These are phyloP conservation scores for Exophiala viscosa DNA, from an alignment of 2,329 filamentous ascomycete genomes.

Conservation along the genomic window DNA sequence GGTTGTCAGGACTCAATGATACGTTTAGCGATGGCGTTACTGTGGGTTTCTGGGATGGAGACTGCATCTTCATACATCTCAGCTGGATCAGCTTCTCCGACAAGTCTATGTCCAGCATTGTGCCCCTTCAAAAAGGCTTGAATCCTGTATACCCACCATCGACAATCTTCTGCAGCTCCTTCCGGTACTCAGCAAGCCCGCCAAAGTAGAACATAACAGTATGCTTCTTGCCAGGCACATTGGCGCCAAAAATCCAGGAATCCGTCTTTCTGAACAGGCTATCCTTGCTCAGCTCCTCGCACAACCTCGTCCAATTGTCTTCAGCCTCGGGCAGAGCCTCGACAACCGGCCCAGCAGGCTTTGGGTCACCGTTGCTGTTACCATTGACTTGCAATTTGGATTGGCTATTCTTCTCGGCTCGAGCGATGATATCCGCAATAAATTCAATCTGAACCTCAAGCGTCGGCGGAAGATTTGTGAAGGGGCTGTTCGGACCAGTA, in stretches of 20 bases:
- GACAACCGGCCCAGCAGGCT: conserved; percentile 36
- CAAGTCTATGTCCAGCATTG: no score
- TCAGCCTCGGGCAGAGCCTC: conserved; percentile 48
- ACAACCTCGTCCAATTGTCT: conserved; percentile 47
- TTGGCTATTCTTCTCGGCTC: conserved; percentile 37
- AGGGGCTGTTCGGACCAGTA: conserved; percentile 54
- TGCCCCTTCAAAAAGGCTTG: neutral
- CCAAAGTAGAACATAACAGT: conserved; percentile 24
- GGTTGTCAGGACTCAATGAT: neutral
- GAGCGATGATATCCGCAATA: conserved; percentile 41
- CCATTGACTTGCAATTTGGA: neutral
- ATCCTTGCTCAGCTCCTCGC: conserved; percentile 32
- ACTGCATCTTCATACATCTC: no score
- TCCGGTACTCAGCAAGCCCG: conserved; percentile 19
- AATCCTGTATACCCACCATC: conserved; percentile 16
- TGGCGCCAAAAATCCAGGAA: conserved; percentile 53
- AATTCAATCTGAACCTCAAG: conserved; percentile 56
- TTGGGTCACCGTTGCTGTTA: neutral
- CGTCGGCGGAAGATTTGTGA: conserved; percentile 54
- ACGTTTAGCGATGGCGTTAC: conserved; percentile 18
- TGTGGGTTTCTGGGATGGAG: no score
- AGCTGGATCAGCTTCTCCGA: no score
- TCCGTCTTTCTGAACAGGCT: conserved; percentile 52
- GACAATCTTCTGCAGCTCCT: conserved; percentile 14
- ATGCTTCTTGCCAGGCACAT: conserved; percentile 49